Conservation (phyloP, 192 early-diverging fungal genomes). For the Piromyces sp. region DNA sequence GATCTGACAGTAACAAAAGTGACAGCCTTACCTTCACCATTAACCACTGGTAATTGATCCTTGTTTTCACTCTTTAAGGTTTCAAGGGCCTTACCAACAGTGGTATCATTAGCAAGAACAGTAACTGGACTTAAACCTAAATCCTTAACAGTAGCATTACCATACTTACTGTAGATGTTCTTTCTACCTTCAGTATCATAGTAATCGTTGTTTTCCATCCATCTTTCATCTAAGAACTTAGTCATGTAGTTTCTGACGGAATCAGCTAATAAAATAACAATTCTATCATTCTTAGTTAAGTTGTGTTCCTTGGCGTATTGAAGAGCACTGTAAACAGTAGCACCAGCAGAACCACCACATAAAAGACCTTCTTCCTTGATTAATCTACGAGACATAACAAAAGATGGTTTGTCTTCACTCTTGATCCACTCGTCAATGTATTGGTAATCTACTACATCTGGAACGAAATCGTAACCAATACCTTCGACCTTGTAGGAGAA, state of each 20-base stretch:
- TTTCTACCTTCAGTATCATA: not conserved
- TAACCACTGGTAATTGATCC: not conserved
- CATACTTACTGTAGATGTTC: not conserved
- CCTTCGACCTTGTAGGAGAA: slow-evolving; percentile 87
- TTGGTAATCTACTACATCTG: slow-evolving; percentile 66
- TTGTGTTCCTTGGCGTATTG: slow-evolving; percentile 52
- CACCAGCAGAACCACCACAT: slow-evolving; percentile 89
- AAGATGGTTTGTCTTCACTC: slow-evolving; percentile 86
- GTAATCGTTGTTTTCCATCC: not conserved
- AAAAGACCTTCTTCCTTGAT: slow-evolving; percentile 94
- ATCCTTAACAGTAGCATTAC: not conserved
- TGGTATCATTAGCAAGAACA: not conserved
- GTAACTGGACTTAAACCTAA: not conserved
- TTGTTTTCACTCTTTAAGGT: not conserved
- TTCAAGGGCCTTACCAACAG: not conserved
- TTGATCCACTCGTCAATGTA: slow-evolving; percentile 92
- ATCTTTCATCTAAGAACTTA: slow-evolving; percentile 54
- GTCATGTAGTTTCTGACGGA: slow-evolving; percentile 99
- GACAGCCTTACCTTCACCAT: not conserved
- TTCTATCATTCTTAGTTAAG: slow-evolving; percentile 69
- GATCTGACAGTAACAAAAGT: not conserved
- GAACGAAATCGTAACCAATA: slow-evolving; percentile 98
- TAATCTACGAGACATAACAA: slow-evolving; percentile 84
- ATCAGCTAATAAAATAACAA: slow-evolving; percentile 91
- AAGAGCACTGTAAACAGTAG: slow-evolving; percentile 72